Base-by-base conservation (phyloP, 2,329 filamentous ascomycete genomes). In the Ceratocystis cubensis region DNA sequence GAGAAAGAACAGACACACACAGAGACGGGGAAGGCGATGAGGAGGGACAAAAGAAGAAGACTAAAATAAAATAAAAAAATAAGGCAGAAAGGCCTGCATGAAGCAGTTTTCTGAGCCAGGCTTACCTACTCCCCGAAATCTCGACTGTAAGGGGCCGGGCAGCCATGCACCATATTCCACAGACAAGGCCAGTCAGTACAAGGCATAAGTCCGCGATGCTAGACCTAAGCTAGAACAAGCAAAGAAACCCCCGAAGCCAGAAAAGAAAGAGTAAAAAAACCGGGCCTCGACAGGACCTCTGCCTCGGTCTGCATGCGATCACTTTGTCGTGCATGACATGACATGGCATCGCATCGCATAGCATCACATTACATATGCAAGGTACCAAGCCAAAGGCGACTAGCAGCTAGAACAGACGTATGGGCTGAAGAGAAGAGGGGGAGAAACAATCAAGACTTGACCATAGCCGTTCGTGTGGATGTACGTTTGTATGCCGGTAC, bases 321-420 rank as follows among this genome's bases (percentile, higher is more conserved):
- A 48, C 61, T 63, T 63, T 63, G 61, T 48, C 61, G 46, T 63
- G 61, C 61, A 63, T 63, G 61, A 37, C 28, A 59, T 59, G 53
- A 22, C 53, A 59, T 37, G 3, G 17, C 53, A 57, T 30, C 1
- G 53, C 53, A 59, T 30, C 10, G 28, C 53, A 59, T 33, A 15
- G 5, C 53, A 59, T 59, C 25, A 25, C 61, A 63, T 46, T 33
- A 63, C 61, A 63, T 63, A 63, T 63, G 61, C 61, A 63, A 63
- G 61, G 61, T 63, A 63, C 61, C 53, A 59, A 30, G 53, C 53
- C 53, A 30, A 30, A 17, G 17, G 25, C n/a, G 37, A 33, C 53
- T 30, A 59, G 53, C 53, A 59, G 28, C 25, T 30, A 59, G 53
- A 30, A 59, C 53, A 17, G 53, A 17, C 53, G 30, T 25, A 33